Evolutionary conservation across 2,329 filamentous ascomycete genomes (phyloP).

Genomic region (Paecilomyces formosus): DNA sequence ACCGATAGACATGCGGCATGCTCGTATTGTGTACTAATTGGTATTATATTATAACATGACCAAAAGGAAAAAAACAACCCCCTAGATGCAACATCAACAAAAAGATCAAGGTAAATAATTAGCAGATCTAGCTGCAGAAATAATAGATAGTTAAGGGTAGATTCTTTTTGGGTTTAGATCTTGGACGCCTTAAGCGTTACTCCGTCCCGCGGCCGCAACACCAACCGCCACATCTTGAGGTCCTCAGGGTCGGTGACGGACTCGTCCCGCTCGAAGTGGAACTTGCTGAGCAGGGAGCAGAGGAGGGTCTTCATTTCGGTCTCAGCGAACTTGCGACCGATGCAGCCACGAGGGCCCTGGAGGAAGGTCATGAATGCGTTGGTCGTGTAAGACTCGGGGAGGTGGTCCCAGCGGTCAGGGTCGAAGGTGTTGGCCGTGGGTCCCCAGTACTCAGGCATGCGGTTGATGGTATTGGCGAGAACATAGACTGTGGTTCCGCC

Average conservation of each 20-base stretch:
- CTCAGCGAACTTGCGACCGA: conserved; percentile 28
- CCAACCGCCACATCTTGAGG: conserved; percentile 44
- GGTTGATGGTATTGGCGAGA: conserved; percentile 36
- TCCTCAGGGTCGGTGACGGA: conserved; percentile 34
- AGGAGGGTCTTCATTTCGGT: conserved; percentile 28
- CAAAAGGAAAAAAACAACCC: not conserved
- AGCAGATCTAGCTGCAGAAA: not conserved
- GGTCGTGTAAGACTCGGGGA: conserved; percentile 28
- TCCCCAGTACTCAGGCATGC: conserved; percentile 34
- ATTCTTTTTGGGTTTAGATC: not conserved
- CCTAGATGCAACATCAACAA: not conserved
- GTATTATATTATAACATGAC: not conserved
- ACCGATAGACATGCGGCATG: no score
- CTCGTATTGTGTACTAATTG: not conserved
- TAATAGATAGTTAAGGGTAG: not conserved
- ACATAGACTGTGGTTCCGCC: conserved; percentile 38
- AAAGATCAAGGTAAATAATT: not conserved
- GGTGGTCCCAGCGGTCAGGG: conserved; percentile 36
- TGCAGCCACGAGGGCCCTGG: conserved; percentile 23
- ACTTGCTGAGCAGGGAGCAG: conserved; percentile 27
- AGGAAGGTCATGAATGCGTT: conserved; percentile 29
- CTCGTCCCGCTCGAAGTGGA: conserved; percentile 27
- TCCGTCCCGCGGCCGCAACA: conserved; percentile 39
- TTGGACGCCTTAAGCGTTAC: conserved; percentile 30
- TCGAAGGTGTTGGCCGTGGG: conserved; percentile 33